These are phyloP conservation scores for Asterochloris sp. DNA, from an alignment of 139 green algal species.

Conservation along the genomic window DNA sequence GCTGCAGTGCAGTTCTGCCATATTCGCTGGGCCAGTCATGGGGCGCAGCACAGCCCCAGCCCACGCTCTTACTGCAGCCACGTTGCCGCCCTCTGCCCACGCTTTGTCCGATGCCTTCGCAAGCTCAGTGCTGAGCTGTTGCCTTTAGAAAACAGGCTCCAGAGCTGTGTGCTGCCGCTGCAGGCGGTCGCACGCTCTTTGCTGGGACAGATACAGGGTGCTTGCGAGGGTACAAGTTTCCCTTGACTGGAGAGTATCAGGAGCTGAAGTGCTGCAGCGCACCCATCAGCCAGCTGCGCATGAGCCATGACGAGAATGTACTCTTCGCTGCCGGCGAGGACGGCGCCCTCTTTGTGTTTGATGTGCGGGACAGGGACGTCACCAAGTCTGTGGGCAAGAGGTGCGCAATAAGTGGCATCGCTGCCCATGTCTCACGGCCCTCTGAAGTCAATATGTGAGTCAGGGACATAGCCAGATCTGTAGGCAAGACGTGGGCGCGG, in stretches of 20 bases:
- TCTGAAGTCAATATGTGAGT: too few species aligned
- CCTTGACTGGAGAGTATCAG: conserved; percentile 59
- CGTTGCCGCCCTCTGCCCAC: too few species aligned
- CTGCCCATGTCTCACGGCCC: too few species aligned
- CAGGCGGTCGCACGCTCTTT: conserved; percentile 64
- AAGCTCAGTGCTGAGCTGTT: not conserved
- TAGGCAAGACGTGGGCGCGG: too few species aligned
- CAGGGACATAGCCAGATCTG: too few species aligned
- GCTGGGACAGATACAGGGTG: conserved; percentile 65
- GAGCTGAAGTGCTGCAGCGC: conserved; percentile 44
- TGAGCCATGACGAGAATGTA: conserved; percentile 64
- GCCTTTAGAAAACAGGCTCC: not conserved
- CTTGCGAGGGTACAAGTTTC: conserved; percentile 80
- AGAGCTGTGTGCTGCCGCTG: not conserved
- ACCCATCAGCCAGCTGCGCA: conserved; percentile 58
- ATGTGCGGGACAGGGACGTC: conserved; percentile 62
- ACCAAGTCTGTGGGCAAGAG: conserved; percentile 43
- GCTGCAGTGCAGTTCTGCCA: too few species aligned
- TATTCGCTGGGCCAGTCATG: too few species aligned
- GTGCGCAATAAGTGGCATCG: not conserved
- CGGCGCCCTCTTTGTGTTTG: conserved; percentile 72
- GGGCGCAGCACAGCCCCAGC: too few species aligned
- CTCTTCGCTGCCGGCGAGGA: conserved; percentile 77
- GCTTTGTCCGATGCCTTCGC: too few species aligned
- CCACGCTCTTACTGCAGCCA: too few species aligned